Base-by-base conservation (phyloP, 352 stramenopile genomes). In the Phytophthora vignae region DNA sequence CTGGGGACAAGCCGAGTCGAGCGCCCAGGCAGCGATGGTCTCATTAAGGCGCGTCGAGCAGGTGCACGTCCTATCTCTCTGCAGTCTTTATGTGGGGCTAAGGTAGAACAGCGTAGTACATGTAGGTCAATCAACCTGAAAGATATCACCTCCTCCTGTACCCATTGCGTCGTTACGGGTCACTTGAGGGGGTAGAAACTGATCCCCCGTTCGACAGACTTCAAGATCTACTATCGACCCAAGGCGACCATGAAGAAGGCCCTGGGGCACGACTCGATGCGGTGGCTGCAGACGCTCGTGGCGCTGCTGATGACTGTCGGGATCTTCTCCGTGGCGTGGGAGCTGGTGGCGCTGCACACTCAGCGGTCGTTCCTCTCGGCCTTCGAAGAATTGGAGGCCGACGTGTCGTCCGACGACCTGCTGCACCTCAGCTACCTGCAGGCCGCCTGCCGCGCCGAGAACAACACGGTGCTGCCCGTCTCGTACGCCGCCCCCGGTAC, bases 381-480 rank as follows among this genome's bases (percentile, higher is more conserved):
- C 2, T 64, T 71, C 38, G 64, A 60, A 7, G 64, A 68, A 10
- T 11, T 70, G 14, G 52, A 53, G 1, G 17, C 33, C 6, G 49
- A 70, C 22, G 52, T 76, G 2, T 61, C 71, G 25, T 76, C 79
- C 21, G 70, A 77, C 25, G 80, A 85, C 46, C 59, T 78, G 12
- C 67, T 86, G 52, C 78, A 88, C 52, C 60, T 86, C 40, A 71
- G 46, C 7, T 48, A 66, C 40, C 44, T 88, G 48, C 76, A 86
- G 56, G 53, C 36, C 25, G 72, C 69, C 17, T 88, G 81, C 36
- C 31, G 71, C 7, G 65, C 60, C 25, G 57, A 81, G 40, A 79
- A 74, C n/a, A 42, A 88, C 25, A 59, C 59, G 4, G 64, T 88
- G 11, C 74, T 88, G 11, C 79, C 79, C n/a, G 82, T 73, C 68